Percentiles rank a stretch among this genome's conserved stretches.
Conservation (phyloP, 2,329 filamentous ascomycete species). For the Fusarium torreyae region DNA sequence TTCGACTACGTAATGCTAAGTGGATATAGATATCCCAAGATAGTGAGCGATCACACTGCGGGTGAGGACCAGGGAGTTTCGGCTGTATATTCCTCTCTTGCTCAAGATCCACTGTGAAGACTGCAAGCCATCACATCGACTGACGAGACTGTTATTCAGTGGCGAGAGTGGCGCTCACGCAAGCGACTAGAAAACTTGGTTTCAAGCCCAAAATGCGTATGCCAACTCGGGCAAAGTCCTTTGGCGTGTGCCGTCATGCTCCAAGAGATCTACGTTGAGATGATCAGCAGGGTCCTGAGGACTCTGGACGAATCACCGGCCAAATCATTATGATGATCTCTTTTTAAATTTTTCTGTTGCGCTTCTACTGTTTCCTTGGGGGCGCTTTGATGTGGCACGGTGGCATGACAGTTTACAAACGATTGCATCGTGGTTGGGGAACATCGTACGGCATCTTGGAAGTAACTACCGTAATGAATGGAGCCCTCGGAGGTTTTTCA, state of each 20-base stretch:
- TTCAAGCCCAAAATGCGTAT: conserved; percentile 10
- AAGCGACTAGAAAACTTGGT: conserved; percentile 39
- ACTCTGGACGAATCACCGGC: conserved; percentile 34
- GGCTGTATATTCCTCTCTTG: conserved; percentile 35
- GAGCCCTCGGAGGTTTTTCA: conserved; percentile 20
- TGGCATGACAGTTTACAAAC: conserved; percentile 28
- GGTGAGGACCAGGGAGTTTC: conserved; percentile 19
- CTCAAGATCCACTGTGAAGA: conserved; percentile 27
- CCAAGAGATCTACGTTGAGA: conserved; percentile 37
- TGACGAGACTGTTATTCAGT: conserved; percentile 15
- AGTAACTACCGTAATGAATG: conserved; percentile 14
- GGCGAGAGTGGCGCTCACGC: conserved; percentile 36
- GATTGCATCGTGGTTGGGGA: conserved; percentile 12
- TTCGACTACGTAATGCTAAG: conserved; percentile 30
- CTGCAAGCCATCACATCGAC: conserved; percentile 25
- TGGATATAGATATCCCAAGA: neutral
- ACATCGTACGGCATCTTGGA: conserved; percentile 20
- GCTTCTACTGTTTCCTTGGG: conserved; percentile 21
- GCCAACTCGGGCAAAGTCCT: conserved; percentile 28
- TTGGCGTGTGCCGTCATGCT: conserved; percentile 21
- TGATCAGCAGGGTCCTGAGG: conserved; percentile 46
- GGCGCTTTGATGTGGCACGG: conserved; percentile 13
- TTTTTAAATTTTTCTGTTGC: conserved; percentile 14
- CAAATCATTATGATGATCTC: conserved; percentile 7
- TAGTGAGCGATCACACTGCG: neutral